phyloP scores from a whole-genome alignment of 306 rosid genomes.

The Cucurbita pepo region DNA sequence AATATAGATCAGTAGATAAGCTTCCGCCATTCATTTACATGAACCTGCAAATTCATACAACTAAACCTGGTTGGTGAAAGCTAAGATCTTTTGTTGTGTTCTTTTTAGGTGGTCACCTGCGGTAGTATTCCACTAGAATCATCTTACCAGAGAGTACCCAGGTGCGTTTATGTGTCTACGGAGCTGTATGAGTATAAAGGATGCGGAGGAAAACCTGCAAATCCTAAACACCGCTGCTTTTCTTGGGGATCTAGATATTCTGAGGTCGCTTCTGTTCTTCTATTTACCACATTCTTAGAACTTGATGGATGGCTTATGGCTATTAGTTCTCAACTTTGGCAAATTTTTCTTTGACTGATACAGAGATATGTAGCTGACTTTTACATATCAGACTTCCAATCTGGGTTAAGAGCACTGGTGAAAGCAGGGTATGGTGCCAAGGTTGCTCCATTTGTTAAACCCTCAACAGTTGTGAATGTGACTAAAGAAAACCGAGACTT shows the following conservation, averaged over 20 bases:
- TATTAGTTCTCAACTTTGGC: background rate
- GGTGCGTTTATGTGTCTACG: constrained; percentile 82
- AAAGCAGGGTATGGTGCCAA: constrained; percentile 91
- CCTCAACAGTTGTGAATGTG: constrained; percentile 55
- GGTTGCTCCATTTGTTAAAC: constrained; percentile 84
- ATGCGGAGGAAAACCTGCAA: constrained; percentile 63
- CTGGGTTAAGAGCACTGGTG: constrained; percentile 91
- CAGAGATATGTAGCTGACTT: constrained; percentile 89
- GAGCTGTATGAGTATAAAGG: constrained; percentile 78
- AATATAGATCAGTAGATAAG: background rate
- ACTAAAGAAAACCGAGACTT: constrained; percentile 65
- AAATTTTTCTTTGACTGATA: background rate
- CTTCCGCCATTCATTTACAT: background rate
- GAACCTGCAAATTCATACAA: background rate
- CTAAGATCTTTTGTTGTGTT: background rate
- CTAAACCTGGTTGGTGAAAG: no score
- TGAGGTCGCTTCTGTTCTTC: constrained; percentile 48
- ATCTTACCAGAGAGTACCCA: constrained; percentile 67
- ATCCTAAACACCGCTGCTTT: constrained; percentile 54
- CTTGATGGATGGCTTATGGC: background rate
- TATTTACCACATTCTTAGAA: background rate
- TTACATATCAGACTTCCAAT: constrained; percentile 85
- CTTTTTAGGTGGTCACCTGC: constrained; percentile 73
- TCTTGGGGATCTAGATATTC: constrained; percentile 74
- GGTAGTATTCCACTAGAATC: constrained; percentile 97